Evolutionary conservation across 228 moss, liverwort and hornwort species (phyloP).

Genomic region (Sphagnum magellanicum): DNA sequence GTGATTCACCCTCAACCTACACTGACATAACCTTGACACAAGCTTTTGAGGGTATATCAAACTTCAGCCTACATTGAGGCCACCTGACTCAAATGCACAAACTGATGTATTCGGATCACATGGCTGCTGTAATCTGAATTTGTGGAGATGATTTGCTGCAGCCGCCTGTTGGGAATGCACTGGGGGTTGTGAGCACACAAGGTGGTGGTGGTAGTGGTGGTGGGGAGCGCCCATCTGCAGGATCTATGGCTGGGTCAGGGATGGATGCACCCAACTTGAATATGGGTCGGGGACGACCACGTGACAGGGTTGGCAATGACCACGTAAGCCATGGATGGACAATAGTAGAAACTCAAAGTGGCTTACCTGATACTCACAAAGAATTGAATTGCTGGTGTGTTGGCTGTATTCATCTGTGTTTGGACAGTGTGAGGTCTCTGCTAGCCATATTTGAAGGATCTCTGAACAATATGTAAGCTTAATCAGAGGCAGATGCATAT

Average conservation of each 20-base stretch:
- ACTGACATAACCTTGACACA: too few relatives aligned
- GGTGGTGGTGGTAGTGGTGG: constrained; percentile 47
- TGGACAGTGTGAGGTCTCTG: too few relatives aligned
- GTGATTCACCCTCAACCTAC: too few relatives aligned
- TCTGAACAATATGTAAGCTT: background rate
- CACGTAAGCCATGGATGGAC: constrained; percentile 40
- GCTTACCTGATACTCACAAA: too few relatives aligned
- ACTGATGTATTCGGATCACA: too few relatives aligned
- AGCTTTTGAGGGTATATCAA: too few relatives aligned
- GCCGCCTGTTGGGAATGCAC: constrained; percentile 82
- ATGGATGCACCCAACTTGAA: constrained; percentile 85
- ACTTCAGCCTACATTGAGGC: too few relatives aligned
- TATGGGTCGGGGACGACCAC: constrained; percentile 71
- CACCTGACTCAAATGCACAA: too few relatives aligned
- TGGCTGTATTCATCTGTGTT: too few relatives aligned
- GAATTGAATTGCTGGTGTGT: too few relatives aligned
- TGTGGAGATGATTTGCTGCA: constrained; percentile 23
- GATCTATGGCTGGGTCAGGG: constrained; percentile 70
- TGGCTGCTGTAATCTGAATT: background rate
- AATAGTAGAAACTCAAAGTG: too few relatives aligned
- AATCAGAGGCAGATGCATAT: background rate
- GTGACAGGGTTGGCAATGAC: constrained; percentile 89
- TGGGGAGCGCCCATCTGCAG: constrained; percentile 74
- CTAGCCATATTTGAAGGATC: too few relatives aligned
- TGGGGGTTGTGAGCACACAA: constrained; percentile 70